These are phyloP conservation scores for Diaporthe ilicicola DNA, from an alignment of 2,329 filamentous ascomycete species.

Conservation along the genomic window DNA sequence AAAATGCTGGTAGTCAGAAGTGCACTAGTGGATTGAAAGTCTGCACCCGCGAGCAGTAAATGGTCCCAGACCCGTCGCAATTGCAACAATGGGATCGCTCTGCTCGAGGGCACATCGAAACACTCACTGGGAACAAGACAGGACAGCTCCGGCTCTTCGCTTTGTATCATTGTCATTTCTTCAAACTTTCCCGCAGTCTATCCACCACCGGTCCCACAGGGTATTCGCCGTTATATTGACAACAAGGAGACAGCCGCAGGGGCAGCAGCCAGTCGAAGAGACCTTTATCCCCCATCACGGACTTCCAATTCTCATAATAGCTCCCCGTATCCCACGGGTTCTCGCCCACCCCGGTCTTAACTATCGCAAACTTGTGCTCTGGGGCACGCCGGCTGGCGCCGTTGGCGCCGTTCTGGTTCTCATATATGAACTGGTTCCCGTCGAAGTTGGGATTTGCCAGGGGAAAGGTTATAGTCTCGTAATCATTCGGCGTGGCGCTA, in stretches of 20 bases:
- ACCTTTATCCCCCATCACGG: constrained; percentile 76
- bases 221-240: constrained; percentile 28
- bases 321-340: constrained; percentile 86
- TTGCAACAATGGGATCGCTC: not conserved
- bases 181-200: constrained; percentile 24
- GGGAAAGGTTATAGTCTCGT: constrained; percentile 67
- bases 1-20: no score
- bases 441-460: constrained; percentile 46
- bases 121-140: not conserved
- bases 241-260: constrained; percentile 75
- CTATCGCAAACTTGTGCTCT: constrained; percentile 71
- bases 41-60: not conserved
- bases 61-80: not conserved
- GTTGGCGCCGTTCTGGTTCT: constrained; percentile 28
- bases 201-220: constrained; percentile 28
- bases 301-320: constrained; percentile 74
- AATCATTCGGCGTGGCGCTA: constrained; percentile 40
- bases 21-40: not conserved
- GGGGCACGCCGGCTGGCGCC: constrained; percentile 27
- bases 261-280: constrained; percentile 84
- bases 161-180: constrained; percentile 27
- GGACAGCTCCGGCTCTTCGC: not conserved
- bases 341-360: constrained; percentile 76
- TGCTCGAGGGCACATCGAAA: not conserved
- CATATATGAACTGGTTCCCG: constrained; percentile 34